Evolutionary conservation across 2,329 filamentous ascomycete species (phyloP).

Genomic region (Coniochaeta prunicola): DNA sequence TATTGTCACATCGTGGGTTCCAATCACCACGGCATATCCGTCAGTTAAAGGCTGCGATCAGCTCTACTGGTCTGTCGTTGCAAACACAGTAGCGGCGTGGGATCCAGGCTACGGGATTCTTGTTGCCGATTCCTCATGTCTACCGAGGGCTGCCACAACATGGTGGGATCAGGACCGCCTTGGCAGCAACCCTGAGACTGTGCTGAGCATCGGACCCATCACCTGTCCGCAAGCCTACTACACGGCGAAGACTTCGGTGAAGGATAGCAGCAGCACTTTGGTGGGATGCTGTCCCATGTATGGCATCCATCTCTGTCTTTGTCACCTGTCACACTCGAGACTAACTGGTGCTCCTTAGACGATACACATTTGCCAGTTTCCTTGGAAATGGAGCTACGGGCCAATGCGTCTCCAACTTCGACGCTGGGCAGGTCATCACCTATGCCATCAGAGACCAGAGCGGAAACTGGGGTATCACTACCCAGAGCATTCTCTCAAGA

Average conservation of each 20-base stretch:
- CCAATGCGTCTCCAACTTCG: background rate
- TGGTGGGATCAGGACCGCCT: background rate
- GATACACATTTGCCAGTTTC: background rate
- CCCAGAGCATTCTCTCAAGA: background rate
- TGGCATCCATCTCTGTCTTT: background rate
- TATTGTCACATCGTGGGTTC: background rate
- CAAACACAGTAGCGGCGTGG: background rate
- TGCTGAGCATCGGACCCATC: background rate
- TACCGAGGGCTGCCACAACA: background rate
- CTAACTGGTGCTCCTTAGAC: background rate
- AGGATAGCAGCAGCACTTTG: background rate
- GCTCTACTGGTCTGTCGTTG: background rate
- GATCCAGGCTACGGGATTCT: background rate
- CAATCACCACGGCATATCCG: background rate
- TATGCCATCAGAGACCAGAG: background rate
- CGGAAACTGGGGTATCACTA: background rate
- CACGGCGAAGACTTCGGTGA: background rate
- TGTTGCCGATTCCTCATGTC: background rate
- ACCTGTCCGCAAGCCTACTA: background rate
- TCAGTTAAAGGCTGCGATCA: background rate
- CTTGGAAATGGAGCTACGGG: background rate
- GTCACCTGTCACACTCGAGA: background rate
- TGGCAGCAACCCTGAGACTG: background rate
- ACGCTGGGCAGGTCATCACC: background rate
- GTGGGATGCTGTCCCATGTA: constrained; percentile 1